Evolutionary conservation across 148 eudicot species (phyloP), one percentile per base, ranked within the genome.

Genomic region (Rhododendron henanense): DNA sequence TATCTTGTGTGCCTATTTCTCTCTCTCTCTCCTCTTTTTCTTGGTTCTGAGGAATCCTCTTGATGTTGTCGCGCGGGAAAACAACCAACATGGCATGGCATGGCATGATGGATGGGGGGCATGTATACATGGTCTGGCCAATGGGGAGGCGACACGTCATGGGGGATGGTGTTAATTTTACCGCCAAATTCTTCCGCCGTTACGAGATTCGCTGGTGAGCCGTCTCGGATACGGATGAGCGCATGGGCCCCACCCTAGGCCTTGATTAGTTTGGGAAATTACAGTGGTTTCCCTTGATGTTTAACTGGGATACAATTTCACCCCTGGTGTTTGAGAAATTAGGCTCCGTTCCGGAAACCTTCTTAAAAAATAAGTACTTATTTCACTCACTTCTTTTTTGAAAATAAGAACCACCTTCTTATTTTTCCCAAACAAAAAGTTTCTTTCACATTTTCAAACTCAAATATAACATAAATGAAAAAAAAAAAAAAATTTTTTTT

Each of bases 31-130:
- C 3, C 45, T 63, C 83, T 14, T 21, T 28, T 63, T 23, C 35
- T 45, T 11, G 14, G 47, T 8, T 33, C 63, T 18, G 69, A 14
- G 50, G 78, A 76, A 87, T 76, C 51, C 45, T 61, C 16, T n/a
- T 47, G 77, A 23, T 83, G 61, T 21, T 71, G 85, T 87, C 75
- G 85, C 88, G 88, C 88, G 88, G 88, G 88, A 87, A 87, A 87
- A 87, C 48, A 81, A 51, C 81, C 65, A 80, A 35, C 86, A 77
- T 82, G 88, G 45, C 88, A 86, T 87, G 76, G 47, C 18, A 57
- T 39, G 48, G 16, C 14, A 78, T 21, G 55, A 5, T 41, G 31
- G 48, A 78, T 78, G 19, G 33, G 50, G 50, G 23, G 31, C 81
- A 75, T 83, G 21, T 79, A 75, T 82, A 55, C 82, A 61, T 61